phyloP scores from a whole-genome alignment of 2,329 filamentous ascomycete genomes.

The Aspergillus aculeatus region DNA sequence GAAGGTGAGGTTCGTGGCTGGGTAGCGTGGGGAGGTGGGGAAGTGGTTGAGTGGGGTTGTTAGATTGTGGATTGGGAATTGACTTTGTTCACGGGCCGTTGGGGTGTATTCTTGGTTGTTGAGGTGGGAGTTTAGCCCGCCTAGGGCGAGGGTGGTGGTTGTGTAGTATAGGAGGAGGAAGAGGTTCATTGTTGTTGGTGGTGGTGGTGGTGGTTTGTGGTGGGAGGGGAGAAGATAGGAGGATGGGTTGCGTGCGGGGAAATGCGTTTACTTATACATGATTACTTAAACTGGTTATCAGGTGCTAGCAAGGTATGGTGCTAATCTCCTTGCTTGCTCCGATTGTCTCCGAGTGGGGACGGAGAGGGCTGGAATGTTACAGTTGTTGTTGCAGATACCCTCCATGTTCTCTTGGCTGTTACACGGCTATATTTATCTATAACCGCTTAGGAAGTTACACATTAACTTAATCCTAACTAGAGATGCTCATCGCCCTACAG shows the following conservation, averaged over 20 bases:
- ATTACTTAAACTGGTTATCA: not conserved
- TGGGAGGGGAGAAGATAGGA: not conserved
- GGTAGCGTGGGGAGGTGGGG: slow-evolving; percentile 74
- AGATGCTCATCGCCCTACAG: not conserved
- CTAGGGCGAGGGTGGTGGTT: not conserved
- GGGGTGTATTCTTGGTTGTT: not conserved
- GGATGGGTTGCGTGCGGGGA: not conserved
- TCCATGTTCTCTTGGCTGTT: no score
- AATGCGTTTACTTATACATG: not conserved
- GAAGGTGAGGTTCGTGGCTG: slow-evolving; percentile 69
- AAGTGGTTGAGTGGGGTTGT: slow-evolving; percentile 73
- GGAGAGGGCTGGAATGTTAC: not conserved
- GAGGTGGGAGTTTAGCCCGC: not conserved
- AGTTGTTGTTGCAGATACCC: not conserved
- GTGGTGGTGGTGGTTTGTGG: not conserved
- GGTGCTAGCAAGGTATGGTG: not conserved
- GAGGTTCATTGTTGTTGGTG: not conserved
- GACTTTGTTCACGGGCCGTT: not conserved
- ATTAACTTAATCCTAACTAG: no score
- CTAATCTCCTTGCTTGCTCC: not conserved
- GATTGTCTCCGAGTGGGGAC: not conserved
- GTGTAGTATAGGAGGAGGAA: not conserved
- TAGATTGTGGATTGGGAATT: slow-evolving; percentile 47
- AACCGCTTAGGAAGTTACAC: no score
- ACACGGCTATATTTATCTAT: no score